phyloP scores from a whole-genome alignment of 225 moss, liverwort and hornwort species.

The Pseudoscleropodium purum region DNA sequence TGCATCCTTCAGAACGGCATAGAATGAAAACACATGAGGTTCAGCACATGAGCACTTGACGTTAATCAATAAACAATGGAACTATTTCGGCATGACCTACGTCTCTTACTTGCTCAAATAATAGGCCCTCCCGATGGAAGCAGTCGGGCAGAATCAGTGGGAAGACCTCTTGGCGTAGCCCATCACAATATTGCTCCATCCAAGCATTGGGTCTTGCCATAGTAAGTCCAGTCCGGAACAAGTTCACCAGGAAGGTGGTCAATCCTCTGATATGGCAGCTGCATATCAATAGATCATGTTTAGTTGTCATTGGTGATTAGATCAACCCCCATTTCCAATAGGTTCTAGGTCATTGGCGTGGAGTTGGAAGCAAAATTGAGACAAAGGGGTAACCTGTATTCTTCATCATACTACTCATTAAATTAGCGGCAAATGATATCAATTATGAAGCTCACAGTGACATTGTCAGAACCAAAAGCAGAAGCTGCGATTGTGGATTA shows the following conservation, averaged over 20 bases:
- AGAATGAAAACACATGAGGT: neutral
- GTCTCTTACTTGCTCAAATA: constrained; percentile 32
- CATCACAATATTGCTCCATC: constrained; percentile 80
- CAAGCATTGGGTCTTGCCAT: constrained; percentile 55
- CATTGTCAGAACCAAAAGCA: neutral
- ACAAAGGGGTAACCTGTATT: neutral
- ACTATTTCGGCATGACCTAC: neutral
- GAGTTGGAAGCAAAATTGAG: neutral
- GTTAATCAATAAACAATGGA: neutral
- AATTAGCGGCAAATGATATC: neutral
- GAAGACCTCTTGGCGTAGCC: constrained; percentile 78
- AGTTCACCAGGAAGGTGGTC: constrained; percentile 75
- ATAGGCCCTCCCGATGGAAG: constrained; percentile 29
- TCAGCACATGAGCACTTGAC: neutral
- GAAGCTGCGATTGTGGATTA: neutral
- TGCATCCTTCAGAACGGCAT: neutral
- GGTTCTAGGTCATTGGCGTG: neutral
- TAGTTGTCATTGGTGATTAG: neutral
- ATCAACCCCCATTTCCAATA: neutral
- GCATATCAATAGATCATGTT: neutral
- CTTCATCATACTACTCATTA: neutral
- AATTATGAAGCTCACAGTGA: neutral
- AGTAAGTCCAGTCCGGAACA: constrained; percentile 69
- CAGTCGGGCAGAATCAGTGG: constrained; percentile 44
- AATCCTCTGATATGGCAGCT: constrained; percentile 85